phyloP scores from a whole-genome alignment of 2,329 filamentous ascomycete genomes.

The Penicillium polonicum region DNA sequence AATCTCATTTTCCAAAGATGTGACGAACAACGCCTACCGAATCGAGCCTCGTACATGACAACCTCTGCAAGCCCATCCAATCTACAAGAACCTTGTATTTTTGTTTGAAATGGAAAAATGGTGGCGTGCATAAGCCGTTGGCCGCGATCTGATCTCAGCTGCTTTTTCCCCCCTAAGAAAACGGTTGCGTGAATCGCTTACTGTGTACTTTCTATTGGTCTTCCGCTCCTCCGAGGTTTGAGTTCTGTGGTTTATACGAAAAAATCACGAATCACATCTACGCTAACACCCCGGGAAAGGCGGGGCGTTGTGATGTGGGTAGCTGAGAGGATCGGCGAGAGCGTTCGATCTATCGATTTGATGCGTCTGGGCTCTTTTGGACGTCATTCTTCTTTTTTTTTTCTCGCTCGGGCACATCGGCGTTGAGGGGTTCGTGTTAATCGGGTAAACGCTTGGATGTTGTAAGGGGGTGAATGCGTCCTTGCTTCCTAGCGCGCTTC shows the following conservation, averaged over 20 bases:
- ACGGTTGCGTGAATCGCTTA: background rate
- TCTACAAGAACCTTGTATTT: background rate
- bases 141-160: constrained; percentile 4
- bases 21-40: background rate
- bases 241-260: background rate
- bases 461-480: background rate
- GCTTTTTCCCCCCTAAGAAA: background rate
- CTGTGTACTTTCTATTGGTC: background rate
- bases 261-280: background rate
- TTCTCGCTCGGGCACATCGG: background rate
- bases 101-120: background rate
- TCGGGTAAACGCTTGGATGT: background rate
- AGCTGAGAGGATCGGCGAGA: background rate
- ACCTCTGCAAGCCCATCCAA: background rate
- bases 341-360: constrained; percentile 1
- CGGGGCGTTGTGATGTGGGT: background rate
- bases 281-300: background rate
- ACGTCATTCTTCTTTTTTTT: background rate
- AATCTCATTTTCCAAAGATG: background rate
- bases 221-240: background rate
- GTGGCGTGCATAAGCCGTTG: constrained; percentile 12
- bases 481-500: constrained; percentile 8
- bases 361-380: background rate
- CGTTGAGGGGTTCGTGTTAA: background rate
- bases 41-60: background rate